These are phyloP conservation scores for Xylaria curta DNA, from an alignment of 495 filamentous ascomycete genomes.

Conservation along the genomic window DNA sequence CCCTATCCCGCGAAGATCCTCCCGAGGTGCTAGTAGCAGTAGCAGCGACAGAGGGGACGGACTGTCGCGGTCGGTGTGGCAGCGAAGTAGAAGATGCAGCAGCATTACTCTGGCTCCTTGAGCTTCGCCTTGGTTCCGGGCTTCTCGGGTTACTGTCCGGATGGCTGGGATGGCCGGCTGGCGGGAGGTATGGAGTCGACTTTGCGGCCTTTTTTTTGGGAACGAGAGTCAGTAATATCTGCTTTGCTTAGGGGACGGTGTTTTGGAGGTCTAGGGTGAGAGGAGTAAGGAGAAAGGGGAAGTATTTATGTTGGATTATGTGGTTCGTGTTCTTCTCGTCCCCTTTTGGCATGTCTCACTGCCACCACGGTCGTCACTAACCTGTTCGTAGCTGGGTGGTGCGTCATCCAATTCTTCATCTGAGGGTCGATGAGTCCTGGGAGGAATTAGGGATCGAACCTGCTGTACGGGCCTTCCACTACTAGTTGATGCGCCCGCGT, in stretches of 20 bases:
- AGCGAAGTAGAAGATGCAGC: constrained; percentile 30
- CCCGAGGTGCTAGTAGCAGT: constrained; percentile 23
- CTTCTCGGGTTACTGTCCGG: constrained; percentile 50
- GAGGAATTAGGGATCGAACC: constrained; percentile 54
- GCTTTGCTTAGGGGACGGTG: not conserved
- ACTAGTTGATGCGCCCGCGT: constrained; percentile 29
- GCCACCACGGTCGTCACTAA: not conserved
- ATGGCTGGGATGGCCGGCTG: constrained; percentile 62
- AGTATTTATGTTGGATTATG: not conserved
- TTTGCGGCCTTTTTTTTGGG: constrained; percentile 58
- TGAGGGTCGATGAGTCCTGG: constrained; percentile 42
- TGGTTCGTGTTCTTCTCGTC: not conserved
- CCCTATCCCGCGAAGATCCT: constrained; percentile 34
- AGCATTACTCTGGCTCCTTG: constrained; percentile 25
- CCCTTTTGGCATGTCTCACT: not conserved
- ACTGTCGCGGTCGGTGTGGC: constrained; percentile 35
- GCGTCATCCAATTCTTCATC: constrained; percentile 66
- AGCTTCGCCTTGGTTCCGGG: constrained; percentile 32
- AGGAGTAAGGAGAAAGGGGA: not conserved
- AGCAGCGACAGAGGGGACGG: constrained; percentile 29
- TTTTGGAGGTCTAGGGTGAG: not conserved
- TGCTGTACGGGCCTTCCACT: constrained; percentile 41
- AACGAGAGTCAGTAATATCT: not conserved
- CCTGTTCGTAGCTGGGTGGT: constrained; percentile 82
- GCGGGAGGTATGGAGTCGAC: constrained; percentile 67